Conservation (phyloP, 2,329 filamentous ascomycete genomes). For the Colletotrichum sp. region DNA sequence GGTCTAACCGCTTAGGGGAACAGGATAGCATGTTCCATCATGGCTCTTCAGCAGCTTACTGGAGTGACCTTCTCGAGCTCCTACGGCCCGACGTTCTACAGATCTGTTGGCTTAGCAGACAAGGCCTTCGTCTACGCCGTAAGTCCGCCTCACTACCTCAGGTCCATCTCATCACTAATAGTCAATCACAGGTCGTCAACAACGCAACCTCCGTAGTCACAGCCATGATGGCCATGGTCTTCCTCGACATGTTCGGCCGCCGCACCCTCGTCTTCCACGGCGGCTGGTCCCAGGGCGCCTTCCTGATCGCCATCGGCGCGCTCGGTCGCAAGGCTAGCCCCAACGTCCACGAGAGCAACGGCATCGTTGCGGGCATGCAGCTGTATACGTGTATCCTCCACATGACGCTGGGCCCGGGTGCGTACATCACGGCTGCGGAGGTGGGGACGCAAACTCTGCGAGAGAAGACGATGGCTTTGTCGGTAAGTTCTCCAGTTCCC, state of each 20-base stretch:
- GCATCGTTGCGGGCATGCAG: neutral
- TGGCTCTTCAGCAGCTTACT: neutral
- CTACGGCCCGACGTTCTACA: neutral
- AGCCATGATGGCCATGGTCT: conserved; percentile 5
- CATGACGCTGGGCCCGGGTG: neutral
- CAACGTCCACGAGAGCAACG: neutral
- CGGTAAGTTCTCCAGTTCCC: neutral
- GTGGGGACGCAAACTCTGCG: neutral
- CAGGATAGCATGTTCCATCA: neutral
- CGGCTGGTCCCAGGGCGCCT: conserved; percentile 17
- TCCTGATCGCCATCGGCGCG: conserved; percentile 18
- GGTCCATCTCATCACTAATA: neutral
- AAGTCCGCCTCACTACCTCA: neutral
- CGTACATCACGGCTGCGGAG: neutral
- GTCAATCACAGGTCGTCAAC: neutral
- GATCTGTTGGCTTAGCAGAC: neutral
- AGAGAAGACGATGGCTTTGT: neutral
- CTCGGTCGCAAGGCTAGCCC: neutral
- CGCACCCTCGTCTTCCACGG: conserved; percentile 19
- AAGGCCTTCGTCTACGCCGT: neutral
- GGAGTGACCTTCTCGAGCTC: neutral
- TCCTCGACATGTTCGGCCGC: conserved; percentile 19
- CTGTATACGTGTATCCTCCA: neutral
- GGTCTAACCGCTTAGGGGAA: neutral
- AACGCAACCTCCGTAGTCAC: conserved; percentile 20